Evolutionary conservation across 2,329 filamentous ascomycete species (phyloP), one percentile per base, ranked within the genome.

Genomic region (Mollisia scopiformis): DNA sequence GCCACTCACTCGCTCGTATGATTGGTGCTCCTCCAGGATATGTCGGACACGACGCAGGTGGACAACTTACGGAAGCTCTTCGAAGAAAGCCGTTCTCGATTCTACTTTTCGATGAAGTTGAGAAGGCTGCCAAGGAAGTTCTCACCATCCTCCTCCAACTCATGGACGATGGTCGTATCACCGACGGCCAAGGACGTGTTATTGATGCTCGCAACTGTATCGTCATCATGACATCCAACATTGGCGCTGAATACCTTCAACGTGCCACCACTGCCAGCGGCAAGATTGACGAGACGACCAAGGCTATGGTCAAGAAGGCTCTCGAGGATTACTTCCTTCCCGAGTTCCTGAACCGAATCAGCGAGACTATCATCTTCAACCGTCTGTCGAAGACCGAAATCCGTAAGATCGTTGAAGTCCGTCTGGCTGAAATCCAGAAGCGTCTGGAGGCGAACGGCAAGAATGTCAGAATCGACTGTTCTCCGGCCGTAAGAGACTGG

Each of bases 131-230:
- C 64, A 99, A 99, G 80, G 95, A 99, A 79, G 87, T 99, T 1
- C 82, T 99, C 46, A 99, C 95, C 0, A 95, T 99, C 16, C 87
- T 99, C 37, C 86, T 99, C n/a, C 95, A 99, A 77, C 92, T 99
- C 72, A 98, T 99, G 93, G 95, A 99, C 72, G 95, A 99, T 73
- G 95, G 95, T 30, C 93, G 95, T 71, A 98, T 99, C 77, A 99
- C 95, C 14, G 95, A 99, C 73, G 95, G 95, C 51, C 96, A 98
- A 85, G 95, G 95, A 74, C 88, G 95, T 75, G 84, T 97, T 53
- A 88, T 99, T 58, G 95, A 99, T 71, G 95, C 94, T 62, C 92
- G 89, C 79, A 99, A 99, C 83, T 98, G 94, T 75, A 98, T 99
- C 69, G 94, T 99, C 46, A 95, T 99, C 77, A 96, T 99, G 93